Evolutionary conservation across 148 eudicot species (phyloP).

Genomic region (Cornus controversa): DNA sequence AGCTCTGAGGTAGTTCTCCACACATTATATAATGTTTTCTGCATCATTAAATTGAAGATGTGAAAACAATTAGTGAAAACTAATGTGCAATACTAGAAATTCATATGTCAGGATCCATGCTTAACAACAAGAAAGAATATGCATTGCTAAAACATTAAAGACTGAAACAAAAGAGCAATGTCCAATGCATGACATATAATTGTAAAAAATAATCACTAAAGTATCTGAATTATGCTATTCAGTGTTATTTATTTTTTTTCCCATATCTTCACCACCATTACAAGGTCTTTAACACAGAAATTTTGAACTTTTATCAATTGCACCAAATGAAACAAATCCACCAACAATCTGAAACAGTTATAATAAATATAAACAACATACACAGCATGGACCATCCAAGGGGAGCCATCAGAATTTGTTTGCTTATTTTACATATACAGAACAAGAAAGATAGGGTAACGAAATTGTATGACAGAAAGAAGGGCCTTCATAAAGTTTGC

Average conservation of each 20-base stretch:
- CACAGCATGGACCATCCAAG: neutral
- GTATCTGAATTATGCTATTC: neutral
- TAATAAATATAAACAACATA: neutral
- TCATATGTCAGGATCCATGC: neutral
- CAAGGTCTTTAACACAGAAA: neutral
- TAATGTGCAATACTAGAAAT: neutral
- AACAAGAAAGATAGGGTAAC: neutral
- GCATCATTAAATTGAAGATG: slow-evolving; percentile 30
- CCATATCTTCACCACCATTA: neutral
- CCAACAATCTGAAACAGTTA: neutral
- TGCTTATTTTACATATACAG: neutral
- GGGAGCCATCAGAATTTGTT: neutral
- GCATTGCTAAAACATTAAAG: neutral
- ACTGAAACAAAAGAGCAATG: neutral
- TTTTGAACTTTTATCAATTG: neutral
- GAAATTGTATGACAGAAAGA: neutral
- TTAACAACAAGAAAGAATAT: neutral
- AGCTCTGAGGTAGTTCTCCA: slow-evolving; percentile 68
- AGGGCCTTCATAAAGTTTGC: neutral
- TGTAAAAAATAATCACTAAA: neutral
- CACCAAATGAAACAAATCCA: slow-evolving; percentile 3
- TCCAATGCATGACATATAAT: neutral
- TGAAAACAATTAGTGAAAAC: neutral
- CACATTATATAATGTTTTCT: slow-evolving; percentile 70
- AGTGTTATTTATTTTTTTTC: neutral